Conservation (phyloP, 164 flowering plant genomes). For the Vitis amurensis region DNA sequence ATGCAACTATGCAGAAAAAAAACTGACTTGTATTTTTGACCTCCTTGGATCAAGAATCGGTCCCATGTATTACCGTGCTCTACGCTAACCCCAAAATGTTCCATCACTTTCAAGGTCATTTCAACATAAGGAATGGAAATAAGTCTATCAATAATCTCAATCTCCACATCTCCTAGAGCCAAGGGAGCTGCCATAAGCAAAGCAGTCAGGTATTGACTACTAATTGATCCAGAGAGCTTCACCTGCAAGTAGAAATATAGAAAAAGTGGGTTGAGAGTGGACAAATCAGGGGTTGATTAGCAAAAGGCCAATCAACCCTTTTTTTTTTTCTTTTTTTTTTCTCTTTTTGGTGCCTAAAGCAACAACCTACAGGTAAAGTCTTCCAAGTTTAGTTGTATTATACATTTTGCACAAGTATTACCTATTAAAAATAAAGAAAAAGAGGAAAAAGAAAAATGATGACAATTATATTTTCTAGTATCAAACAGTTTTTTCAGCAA, state of each 20-base stretch:
- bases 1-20: not conserved
- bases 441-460: too few relatives aligned
- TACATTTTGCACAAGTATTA: too few relatives aligned
- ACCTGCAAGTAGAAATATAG: slow-evolving; percentile 54
- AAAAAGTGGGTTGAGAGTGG: not conserved
- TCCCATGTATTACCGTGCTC: slow-evolving; percentile 87
- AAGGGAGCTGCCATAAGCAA: slow-evolving; percentile 98
- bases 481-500: too few relatives aligned
- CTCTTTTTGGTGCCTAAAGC: too few relatives aligned
- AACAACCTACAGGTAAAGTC: too few relatives aligned
- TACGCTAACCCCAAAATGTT: slow-evolving; percentile 79
- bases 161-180: slow-evolving; percentile 91
- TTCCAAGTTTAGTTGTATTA: too few relatives aligned
- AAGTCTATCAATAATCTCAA: slow-evolving; percentile 89
- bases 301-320: not conserved
- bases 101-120: slow-evolving; percentile 97
- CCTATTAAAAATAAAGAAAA: too few relatives aligned
- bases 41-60: slow-evolving; percentile 73
- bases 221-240: slow-evolving; percentile 89
- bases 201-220: slow-evolving; percentile 97
- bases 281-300: not conserved
- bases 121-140: slow-evolving; percentile 97
- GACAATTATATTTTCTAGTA: too few relatives aligned
- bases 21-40: slow-evolving; percentile 93
- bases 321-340: too few relatives aligned